These are phyloP conservation scores for Neofusicoccum kwambonambiense DNA, from an alignment of 2,329 filamentous ascomycete genomes.

Conservation along the genomic window DNA sequence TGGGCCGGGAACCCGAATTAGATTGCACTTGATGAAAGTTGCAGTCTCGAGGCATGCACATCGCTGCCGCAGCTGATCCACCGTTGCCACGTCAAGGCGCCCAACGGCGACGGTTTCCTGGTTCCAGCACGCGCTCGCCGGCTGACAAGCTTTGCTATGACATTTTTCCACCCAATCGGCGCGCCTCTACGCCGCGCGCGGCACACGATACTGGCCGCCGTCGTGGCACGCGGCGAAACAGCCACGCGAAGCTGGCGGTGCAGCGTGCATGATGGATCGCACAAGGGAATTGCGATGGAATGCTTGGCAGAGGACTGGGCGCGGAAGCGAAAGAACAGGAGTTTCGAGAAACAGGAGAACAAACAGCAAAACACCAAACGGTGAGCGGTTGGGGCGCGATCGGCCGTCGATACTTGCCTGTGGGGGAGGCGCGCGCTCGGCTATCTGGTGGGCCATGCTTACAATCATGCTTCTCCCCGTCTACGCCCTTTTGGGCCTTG, in stretches of 20 bases:
- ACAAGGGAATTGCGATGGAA: not conserved
- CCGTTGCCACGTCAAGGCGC: slow-evolving; percentile 12
- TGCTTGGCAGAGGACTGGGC: not conserved
- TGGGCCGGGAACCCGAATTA: slow-evolving; percentile 6
- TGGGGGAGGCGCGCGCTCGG: slow-evolving; percentile 2
- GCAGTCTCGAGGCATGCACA: slow-evolving; percentile 5
- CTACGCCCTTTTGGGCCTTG: slow-evolving; percentile 1
- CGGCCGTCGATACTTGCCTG: slow-evolving; percentile 10
- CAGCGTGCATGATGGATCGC: not conserved
- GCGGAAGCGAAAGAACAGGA: not conserved
- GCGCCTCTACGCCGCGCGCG: not conserved
- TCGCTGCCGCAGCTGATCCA: not conserved
- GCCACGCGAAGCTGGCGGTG: not conserved
- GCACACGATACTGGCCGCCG: not conserved
- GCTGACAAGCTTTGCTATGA: not conserved
- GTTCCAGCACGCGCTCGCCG: slow-evolving; percentile 2
- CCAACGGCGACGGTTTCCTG: not conserved
- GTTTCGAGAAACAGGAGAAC: not conserved
- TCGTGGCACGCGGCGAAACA: slow-evolving; percentile 6
- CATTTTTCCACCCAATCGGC: slow-evolving; percentile 14
- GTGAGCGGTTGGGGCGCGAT: not conserved
- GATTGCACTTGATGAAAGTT: slow-evolving; percentile 13
- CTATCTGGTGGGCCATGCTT: slow-evolving; percentile 4
- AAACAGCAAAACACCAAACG: slow-evolving; percentile 1
- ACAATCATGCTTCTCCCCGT: slow-evolving; percentile 6